Evolutionary conservation across 441 rosid genomes (phyloP), one percentile per base, ranked within the genome.

Genomic region (Flueggea neowawraea): DNA sequence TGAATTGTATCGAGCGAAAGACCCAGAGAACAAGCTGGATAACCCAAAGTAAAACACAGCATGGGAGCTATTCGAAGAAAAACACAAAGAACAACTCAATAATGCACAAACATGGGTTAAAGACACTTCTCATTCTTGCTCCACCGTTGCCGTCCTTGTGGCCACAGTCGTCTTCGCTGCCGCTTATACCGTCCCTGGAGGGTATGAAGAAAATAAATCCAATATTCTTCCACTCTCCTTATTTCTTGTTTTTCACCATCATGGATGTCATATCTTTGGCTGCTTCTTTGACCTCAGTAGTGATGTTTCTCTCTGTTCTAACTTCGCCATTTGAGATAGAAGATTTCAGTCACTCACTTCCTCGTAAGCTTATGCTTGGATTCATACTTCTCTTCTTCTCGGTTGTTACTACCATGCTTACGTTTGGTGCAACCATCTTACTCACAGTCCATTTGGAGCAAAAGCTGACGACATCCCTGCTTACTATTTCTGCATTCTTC

Each of bases 131-230:
- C 63, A 72, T n/a, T 65, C 76, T 8, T 72, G 76, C 60, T 71
- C 74, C 0, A 16, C 57, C 0, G 65, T 68, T 1, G 59, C 76
- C 4, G 63, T 68, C 15, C 71, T 75, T 1, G 41, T 68, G 0
- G 68, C 79, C 39, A 68, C 71, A 0, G 76, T 75, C 2, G 71
- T 59, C 28, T 71, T 68, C 4, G 41, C 79, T 1, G 71, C 73
- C 11, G 62, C 65, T 31, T 75, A 48, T 58, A 71, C 71, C 0
- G 70, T 71, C 6, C 79, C 76, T 0, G 69, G 79, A 16, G 80
- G 80, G 8, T n/a, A 31, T 4, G 1, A 39, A 2, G 52, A 43
- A 0, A 12, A 31, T 0, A 58, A 50, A 2, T 48, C 73, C 79
- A 0, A 7, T 67, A 31, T 33, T 75, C 33, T 65, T 61, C 11